Evolutionary conservation across 441 rosid genomes (phyloP).

Genomic region (Adansonia rubrostipa): DNA sequence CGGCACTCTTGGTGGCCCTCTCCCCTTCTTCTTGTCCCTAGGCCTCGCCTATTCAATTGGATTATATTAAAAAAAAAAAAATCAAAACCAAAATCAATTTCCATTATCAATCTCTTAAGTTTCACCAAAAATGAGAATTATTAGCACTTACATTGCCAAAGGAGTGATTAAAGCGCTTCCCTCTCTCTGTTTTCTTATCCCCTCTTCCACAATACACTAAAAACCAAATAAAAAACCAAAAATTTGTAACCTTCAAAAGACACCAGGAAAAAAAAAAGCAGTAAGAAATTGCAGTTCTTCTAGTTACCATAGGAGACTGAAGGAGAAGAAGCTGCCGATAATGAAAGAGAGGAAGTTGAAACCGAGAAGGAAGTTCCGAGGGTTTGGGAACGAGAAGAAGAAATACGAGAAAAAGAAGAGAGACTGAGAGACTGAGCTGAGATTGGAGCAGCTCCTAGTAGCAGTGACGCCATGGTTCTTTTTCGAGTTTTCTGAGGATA

Average conservation of each 20-base stretch:
- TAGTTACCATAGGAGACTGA: conserved; percentile 48
- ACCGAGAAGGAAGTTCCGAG: conserved; percentile 43
- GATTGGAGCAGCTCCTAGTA: conserved; percentile 44
- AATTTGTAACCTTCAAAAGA: neutral
- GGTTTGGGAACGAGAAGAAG: conserved; percentile 60
- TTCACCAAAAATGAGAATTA: neutral
- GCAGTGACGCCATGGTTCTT: conserved; percentile 47
- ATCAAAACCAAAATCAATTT: neutral
- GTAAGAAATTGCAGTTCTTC: neutral
- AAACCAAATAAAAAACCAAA: neutral
- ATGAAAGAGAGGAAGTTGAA: conserved; percentile 42
- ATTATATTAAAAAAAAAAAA: neutral
- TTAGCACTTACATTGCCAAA: conserved; percentile 68
- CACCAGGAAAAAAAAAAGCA: neutral
- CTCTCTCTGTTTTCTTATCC: conserved; percentile 74
- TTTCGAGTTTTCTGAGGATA: conserved; percentile 16
- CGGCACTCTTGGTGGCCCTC: conserved; percentile 77
- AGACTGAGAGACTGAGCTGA: conserved; percentile 27
- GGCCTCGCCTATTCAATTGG: conserved; percentile 18
- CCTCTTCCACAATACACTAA: conserved; percentile 85
- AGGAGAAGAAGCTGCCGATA: conserved; percentile 42
- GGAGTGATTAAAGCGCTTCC: conserved; percentile 88
- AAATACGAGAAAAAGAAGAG: conserved; percentile 30
- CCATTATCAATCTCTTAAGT: neutral
- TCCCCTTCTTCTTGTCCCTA: conserved; percentile 80